Conservation (phyloP, 164 flowering plant species). For the Macadamia integrifolia region DNA sequence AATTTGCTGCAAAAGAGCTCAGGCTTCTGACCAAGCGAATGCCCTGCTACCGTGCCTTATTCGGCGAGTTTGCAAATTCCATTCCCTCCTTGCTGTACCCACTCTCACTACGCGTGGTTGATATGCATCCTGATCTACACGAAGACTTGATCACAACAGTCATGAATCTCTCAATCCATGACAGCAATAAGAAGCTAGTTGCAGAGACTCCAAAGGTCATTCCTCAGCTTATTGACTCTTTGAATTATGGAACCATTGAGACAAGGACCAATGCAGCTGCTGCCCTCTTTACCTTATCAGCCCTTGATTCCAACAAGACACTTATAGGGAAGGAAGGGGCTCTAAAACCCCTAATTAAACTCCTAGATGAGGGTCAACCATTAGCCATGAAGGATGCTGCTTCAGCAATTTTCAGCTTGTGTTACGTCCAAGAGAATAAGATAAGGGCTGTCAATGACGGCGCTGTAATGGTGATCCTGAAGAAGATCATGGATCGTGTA, state of each 20-base stretch:
- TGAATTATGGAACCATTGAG: conserved; percentile 52
- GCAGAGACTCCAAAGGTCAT: conserved; percentile 58
- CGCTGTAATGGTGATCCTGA: conserved; percentile 50
- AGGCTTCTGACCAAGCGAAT: conserved; percentile 56
- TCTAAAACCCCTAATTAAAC: conserved; percentile 49
- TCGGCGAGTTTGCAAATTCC: conserved; percentile 48
- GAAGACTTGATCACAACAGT: conserved; percentile 81
- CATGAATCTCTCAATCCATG: conserved; percentile 73
- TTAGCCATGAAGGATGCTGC: conserved; percentile 78
- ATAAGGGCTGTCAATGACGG: conserved; percentile 60
- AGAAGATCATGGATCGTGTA: conserved; percentile 35
- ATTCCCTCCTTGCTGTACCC: conserved; percentile 54
- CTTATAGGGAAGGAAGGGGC: conserved; percentile 71
- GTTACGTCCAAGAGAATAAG: conserved; percentile 62
- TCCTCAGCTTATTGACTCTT: conserved; percentile 52
- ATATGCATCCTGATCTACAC: conserved; percentile 43
- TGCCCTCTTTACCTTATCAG: conserved; percentile 74
- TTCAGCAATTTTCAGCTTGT: conserved; percentile 74
- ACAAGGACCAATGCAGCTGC: conserved; percentile 86
- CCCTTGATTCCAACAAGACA: conserved; percentile 63
- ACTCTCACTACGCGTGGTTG: conserved; percentile 26
- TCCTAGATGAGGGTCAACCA: conserved; percentile 61
- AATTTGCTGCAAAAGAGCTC: conserved; percentile 66
- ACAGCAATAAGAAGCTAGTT: conserved; percentile 68
- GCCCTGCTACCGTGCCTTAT: conserved; percentile 63